These are phyloP conservation scores for Mediolabrus comicus DNA, from an alignment of 108 stramenopile genomes.

Conservation along the genomic window DNA sequence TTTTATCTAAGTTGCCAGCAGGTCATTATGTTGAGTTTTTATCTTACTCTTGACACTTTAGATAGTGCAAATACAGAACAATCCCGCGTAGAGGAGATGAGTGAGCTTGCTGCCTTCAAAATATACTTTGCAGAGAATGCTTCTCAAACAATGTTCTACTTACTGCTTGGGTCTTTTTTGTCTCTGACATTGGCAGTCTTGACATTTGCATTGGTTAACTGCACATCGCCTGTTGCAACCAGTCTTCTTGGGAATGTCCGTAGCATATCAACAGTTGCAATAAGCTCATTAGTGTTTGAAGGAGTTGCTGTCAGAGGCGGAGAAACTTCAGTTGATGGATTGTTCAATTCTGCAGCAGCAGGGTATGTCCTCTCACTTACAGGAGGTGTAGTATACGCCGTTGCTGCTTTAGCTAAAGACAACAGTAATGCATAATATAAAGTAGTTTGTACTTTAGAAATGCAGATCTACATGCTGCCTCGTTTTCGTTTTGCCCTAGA, in stretches of 20 bases:
- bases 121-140: conserved; percentile 16
- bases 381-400: conserved; percentile 20
- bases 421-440: not conserved
- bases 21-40: conserved; percentile 21
- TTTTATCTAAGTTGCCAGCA: conserved; percentile 32
- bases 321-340: not conserved
- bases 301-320: not conserved
- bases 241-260: conserved; percentile 29
- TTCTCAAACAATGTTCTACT: conserved; percentile 4
- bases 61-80: not conserved
- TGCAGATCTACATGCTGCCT: not conserved
- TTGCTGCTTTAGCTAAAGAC: conserved; percentile 1
- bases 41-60: conserved; percentile 20
- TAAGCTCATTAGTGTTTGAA: conserved; percentile 21
- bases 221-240: conserved; percentile 32
- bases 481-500: not conserved
- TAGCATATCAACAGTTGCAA: conserved; percentile 28
- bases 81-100: not conserved
- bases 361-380: conserved; percentile 19
- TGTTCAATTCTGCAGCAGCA: not conserved
- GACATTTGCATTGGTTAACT: conserved; percentile 24
- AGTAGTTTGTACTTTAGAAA: not conserved
- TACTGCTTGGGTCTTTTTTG: conserved; percentile 9
- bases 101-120: conserved; percentile 10
- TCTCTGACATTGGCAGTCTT: conserved; percentile 19